These are phyloP conservation scores for Phytophthora pistaciae DNA, from an alignment of 352 stramenopile species.

Conservation along the genomic window DNA sequence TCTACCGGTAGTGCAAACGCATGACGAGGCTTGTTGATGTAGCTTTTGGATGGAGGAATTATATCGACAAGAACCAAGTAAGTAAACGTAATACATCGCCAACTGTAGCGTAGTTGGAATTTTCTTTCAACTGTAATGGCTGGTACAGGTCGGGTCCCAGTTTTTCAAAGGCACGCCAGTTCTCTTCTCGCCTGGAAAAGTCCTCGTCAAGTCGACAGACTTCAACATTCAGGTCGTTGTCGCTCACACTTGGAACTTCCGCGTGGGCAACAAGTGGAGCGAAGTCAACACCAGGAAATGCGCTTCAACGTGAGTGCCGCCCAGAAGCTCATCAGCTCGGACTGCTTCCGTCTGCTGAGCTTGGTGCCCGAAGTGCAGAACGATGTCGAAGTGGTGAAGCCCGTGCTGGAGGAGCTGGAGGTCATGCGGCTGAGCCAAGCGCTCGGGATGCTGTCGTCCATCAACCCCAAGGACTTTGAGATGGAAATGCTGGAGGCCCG, in stretches of 20 bases:
- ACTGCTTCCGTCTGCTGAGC: constrained; percentile 68
- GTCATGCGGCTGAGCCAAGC: constrained; percentile 69
- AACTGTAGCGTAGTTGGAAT: constrained; percentile 1
- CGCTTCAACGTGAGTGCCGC: constrained; percentile 20
- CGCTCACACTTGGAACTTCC: constrained; percentile 26
- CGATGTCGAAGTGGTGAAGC: constrained; percentile 74
- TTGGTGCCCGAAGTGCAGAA: constrained; percentile 69
- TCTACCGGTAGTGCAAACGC: constrained; percentile 4
- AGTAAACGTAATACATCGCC: too few species aligned
- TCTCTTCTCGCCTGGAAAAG: constrained; percentile 3
- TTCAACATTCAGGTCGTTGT: too few species aligned
- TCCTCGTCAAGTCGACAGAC: neutral
- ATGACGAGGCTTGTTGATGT: neutral
- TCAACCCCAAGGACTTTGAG: constrained; percentile 65
- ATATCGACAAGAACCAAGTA: too few species aligned
- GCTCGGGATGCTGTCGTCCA: constrained; percentile 56
- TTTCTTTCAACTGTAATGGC: neutral
- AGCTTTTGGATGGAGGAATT: neutral
- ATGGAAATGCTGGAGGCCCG: constrained; percentile 55
- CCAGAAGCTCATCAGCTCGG: constrained; percentile 32
- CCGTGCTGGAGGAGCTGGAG: constrained; percentile 72
- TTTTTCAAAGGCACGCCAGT: constrained; percentile 1
- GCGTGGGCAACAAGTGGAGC: constrained; percentile 12
- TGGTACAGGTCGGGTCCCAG: constrained; percentile 12
- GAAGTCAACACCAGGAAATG: constrained; percentile 15